These are phyloP conservation scores for Metschnikowia gelsemii DNA, from an alignment of 805 yeast genomes.

Conservation along the genomic window DNA sequence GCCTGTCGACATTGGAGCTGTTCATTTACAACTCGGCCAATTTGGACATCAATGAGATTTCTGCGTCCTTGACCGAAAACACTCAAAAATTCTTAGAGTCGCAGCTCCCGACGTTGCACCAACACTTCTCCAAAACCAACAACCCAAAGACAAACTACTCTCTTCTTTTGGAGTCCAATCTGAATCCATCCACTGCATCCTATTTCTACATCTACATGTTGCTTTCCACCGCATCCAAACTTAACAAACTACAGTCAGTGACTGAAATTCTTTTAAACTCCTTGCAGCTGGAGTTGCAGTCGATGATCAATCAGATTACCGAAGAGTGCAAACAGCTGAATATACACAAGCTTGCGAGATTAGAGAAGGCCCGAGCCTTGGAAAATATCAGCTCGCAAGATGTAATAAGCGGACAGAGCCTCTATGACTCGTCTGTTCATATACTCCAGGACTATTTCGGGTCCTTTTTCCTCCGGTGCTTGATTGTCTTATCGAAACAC, in stretches of 20 bases:
- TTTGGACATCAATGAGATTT: constrained; percentile 53
- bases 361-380: constrained; percentile 30
- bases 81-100: constrained; percentile 29
- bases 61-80: constrained; percentile 35
- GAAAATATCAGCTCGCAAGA: constrained; percentile 26
- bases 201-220: constrained; percentile 52
- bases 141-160: constrained; percentile 28
- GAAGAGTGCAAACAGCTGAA: constrained; percentile 64
- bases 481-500: constrained; percentile 68
- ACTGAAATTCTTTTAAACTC: constrained; percentile 54
- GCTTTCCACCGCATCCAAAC: constrained; percentile 55
- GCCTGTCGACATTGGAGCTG: constrained; percentile 49
- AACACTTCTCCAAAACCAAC: constrained; percentile 21
- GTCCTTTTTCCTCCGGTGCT: constrained; percentile 60
- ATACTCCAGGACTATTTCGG: constrained; percentile 71
- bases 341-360: constrained; percentile 34
- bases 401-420: constrained; percentile 26
- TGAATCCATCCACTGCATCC: constrained; percentile 39
- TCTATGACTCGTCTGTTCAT: constrained; percentile 50
- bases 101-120: constrained; percentile 32
- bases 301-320: constrained; percentile 57
- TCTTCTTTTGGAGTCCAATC: constrained; percentile 30
- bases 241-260: constrained; percentile 61
- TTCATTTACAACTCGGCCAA: constrained; percentile 56
- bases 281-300: constrained; percentile 60